Base-by-base conservation (phyloP, 768 basidiomycete species). In the Phaeolepiota aurea region DNA sequence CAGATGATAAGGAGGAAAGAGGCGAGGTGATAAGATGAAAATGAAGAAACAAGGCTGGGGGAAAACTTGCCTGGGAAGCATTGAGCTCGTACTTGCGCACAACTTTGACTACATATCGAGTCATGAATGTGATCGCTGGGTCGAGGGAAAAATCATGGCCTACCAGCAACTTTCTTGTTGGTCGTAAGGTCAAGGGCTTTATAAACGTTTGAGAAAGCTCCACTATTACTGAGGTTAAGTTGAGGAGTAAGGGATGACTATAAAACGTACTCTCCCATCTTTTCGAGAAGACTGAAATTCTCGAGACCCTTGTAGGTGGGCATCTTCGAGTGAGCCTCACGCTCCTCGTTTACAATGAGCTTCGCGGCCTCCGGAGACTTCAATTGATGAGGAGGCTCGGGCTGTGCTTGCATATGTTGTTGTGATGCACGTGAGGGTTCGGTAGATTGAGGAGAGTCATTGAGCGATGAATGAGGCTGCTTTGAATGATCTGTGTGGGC, bases 171-270 rank as follows among this genome's bases (percentile, higher is more conserved):
- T 59, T 80, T 84, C 53, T 80, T 73, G 31, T 81, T 80, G 9
- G 80, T 82, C 25, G 70, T 65, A 36, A 77, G 69, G 57, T 97
- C 87, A 41, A 84, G 51, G 11, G 91, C 94, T 57, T 87, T 88
- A 73, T 94, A 99, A 5, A 99, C 94, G 56, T 96, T 90, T n/a
- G 93, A 97, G 59, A 99, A 99, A 32, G 94, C 94, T 44, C 94
- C 94, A 53, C 82, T 88, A 52, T 31, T 35, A 19, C 37, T 15
- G 32, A 44, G 23, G 22, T 59, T 42, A 28, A 44, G 40, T 31
- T 30, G 52, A 58, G 38, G 44, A 41, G 44, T 43, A 41, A 38
- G 35, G 42, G 37, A 41, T 42, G 33, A 32, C 23, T 42, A 39
- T 41, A 36, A 12, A 25, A 82, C 89, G 60, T 47, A 92, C 89